A percentile compares a stretch with the other conserved stretches of the same genome.
Evolutionary conservation across 2,329 filamentous ascomycete species (phyloP).

Genomic region (Colletotrichum brevisporum): DNA sequence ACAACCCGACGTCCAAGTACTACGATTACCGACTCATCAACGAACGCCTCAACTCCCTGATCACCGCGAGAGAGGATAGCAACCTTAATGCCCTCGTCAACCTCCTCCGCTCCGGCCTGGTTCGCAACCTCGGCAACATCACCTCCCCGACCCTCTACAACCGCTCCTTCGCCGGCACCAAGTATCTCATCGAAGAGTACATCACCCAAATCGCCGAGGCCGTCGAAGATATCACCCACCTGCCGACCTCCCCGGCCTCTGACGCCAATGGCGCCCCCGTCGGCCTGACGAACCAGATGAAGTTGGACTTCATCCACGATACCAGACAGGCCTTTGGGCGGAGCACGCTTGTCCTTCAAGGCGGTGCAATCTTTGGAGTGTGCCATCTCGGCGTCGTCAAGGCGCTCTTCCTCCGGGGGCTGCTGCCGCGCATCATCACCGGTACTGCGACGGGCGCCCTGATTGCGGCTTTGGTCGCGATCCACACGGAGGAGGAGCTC

Average conservation of each 20-base stretch:
- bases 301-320: conserved; percentile 89
- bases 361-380: conserved; percentile 90
- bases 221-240: conserved; percentile 79
- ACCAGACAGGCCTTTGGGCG: conserved; percentile 90
- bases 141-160: conserved; percentile 86
- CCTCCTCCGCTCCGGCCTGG: conserved; percentile 81
- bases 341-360: conserved; percentile 88
- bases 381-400: conserved; percentile 94
- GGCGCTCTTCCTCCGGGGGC: conserved; percentile 82
- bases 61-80: conserved; percentile 76
- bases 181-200: conserved; percentile 92
- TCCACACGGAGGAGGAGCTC: conserved; percentile 89
- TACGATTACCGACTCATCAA: conserved; percentile 91
- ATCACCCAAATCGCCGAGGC: conserved; percentile 86
- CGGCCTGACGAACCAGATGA: conserved; percentile 78
- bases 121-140: conserved; percentile 94
- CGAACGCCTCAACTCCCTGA: conserved; percentile 79
- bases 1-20: conserved; percentile 82
- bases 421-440: conserved; percentile 91
- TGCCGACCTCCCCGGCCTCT: conserved; percentile 69
- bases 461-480: conserved; percentile 88
- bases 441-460: conserved; percentile 92
- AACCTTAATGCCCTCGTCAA: conserved; percentile 84
- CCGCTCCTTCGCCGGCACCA: conserved; percentile 88
- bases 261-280: conserved; percentile 52